Evolutionary conservation across 345 rosid genomes (phyloP).

Genomic region (Rhizophora mangle): DNA sequence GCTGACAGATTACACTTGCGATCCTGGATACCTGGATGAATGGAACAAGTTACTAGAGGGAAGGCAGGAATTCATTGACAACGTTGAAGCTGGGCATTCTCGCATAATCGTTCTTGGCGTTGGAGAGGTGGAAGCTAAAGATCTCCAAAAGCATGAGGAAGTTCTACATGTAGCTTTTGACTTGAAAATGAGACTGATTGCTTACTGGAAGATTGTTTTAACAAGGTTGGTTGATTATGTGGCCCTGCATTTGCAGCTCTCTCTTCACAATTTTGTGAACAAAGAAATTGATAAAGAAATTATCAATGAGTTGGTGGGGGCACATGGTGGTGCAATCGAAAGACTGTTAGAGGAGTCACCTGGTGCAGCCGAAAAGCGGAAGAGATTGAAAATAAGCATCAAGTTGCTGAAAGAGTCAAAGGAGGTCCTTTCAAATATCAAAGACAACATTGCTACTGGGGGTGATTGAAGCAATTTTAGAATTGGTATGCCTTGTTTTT

Average conservation of each 20-base stretch:
- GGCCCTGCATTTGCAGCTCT: constrained; percentile 22
- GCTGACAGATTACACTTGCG: constrained; percentile 34
- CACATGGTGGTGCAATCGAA: constrained; percentile 18
- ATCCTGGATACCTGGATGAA: constrained; percentile 27
- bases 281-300: constrained; percentile 24
- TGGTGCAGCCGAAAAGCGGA: constrained; percentile 11
- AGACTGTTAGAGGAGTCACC: constrained; percentile 34
- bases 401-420: constrained; percentile 25
- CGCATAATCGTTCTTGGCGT: neutral
- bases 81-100: neutral
- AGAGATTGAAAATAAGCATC: constrained; percentile 26
- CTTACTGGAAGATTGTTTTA: constrained; percentile 34
- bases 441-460: constrained; percentile 10
- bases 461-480: too few species aligned
- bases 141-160: neutral
- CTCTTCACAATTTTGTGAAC: constrained; percentile 17
- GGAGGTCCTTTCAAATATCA: constrained; percentile 19
- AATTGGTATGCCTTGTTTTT: too few species aligned
- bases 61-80: constrained; percentile 1
- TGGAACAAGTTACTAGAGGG: constrained; percentile 25
- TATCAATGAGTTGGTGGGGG: constrained; percentile 19
- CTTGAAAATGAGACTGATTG: constrained; percentile 26
- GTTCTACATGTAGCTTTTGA: constrained; percentile 23
- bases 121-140: constrained; percentile 7
- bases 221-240: constrained; percentile 30